Evolutionary conservation across 345 rosid genomes (phyloP).

Genomic region (Ceriops tagal): DNA sequence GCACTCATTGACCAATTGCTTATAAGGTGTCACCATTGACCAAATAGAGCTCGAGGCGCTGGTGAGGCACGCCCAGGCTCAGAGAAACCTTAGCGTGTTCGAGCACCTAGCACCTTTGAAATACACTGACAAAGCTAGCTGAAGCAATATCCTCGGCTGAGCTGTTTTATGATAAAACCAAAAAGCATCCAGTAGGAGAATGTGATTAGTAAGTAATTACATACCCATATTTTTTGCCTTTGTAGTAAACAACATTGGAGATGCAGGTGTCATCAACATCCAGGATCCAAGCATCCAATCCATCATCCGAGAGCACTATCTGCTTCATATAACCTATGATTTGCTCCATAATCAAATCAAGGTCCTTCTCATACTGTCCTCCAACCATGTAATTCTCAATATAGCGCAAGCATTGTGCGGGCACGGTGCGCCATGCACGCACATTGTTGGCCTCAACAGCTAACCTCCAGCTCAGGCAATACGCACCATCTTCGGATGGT

Average conservation of each 20-base stretch:
- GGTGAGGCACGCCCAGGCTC: no score
- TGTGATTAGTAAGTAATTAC: neutral
- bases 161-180: no score
- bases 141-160: no score
- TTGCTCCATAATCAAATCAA: conserved; percentile 49
- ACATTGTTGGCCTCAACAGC: conserved; percentile 78
- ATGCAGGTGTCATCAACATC: conserved; percentile 93
- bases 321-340: conserved; percentile 39
- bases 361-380: conserved; percentile 71
- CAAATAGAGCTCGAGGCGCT: no score
- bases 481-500: conserved; percentile 28
- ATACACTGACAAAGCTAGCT: no score
- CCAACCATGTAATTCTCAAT: conserved; percentile 65
- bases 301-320: conserved; percentile 39
- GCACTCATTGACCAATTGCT: no score
- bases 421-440: conserved; percentile 70
- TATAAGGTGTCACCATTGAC: no score
- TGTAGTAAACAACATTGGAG: conserved; percentile 69
- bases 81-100: no score
- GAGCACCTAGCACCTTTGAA: no score
- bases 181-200: neutral
- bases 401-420: conserved; percentile 49
- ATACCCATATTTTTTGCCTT: conserved; percentile 72
- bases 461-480: conserved; percentile 82
- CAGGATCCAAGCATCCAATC: conserved; percentile 83